phyloP scores from a whole-genome alignment of 257 asterid genomes.

The Lycium ferocissimum region DNA sequence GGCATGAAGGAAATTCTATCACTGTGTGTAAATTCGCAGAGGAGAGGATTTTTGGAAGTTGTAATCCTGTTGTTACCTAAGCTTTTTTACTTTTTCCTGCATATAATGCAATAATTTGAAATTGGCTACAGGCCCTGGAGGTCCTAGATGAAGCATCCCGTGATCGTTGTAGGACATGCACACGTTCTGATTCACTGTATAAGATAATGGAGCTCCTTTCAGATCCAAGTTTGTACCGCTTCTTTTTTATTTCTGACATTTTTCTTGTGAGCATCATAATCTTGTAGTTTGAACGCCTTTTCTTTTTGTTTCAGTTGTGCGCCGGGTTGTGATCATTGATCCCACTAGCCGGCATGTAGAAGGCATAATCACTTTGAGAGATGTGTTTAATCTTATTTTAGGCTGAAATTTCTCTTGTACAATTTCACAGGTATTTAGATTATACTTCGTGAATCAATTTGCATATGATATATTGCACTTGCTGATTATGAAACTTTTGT shows the following conservation, averaged over 20 bases:
- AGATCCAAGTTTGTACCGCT: conserved; percentile 53
- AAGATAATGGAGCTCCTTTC: conserved; percentile 72
- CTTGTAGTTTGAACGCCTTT: background rate
- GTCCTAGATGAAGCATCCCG: conserved; percentile 42
- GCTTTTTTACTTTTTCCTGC: background rate
- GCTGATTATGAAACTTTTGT: background rate
- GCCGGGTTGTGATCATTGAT: conserved; percentile 61
- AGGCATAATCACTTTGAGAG: conserved; percentile 73
- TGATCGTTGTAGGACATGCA: conserved; percentile 57
- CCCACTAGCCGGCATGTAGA: conserved; percentile 52
- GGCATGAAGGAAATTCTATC: conserved; percentile 11
- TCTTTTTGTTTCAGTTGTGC: conserved; percentile 48
- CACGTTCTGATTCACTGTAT: conserved; percentile 61
- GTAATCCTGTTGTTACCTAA: background rate
- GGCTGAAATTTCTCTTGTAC: conserved; percentile 35
- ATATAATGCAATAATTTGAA: conserved; percentile 4
- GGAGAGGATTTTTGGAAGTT: background rate
- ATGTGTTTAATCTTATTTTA: conserved; percentile 52
- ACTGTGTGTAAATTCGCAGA: background rate
- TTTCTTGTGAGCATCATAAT: background rate
- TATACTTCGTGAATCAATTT: background rate
- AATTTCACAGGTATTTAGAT: background rate
- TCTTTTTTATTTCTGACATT: background rate
- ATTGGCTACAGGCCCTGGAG: conserved; percentile 56
- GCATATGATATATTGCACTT: background rate